phyloP scores from a whole-genome alignment of 2,329 filamentous ascomycete species.

The Teratosphaeria gauchensis region DNA sequence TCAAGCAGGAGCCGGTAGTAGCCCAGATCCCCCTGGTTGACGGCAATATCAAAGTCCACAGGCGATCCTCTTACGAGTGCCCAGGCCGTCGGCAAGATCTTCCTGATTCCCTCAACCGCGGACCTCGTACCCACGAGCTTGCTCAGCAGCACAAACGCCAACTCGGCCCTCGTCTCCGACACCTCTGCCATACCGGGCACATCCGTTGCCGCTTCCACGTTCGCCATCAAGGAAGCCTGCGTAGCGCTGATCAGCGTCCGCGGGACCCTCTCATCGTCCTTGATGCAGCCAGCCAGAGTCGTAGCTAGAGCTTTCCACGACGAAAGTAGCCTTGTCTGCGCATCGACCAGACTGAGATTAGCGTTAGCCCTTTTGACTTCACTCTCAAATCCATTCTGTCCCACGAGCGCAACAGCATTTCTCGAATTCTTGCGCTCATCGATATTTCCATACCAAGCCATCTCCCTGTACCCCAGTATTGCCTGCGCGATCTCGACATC shows the following conservation, averaged over 20 bases:
- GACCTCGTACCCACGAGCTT: conserved; percentile 54
- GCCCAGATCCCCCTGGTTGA: conserved; percentile 47
- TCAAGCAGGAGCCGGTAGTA: conserved; percentile 81
- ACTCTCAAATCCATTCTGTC: conserved; percentile 54
- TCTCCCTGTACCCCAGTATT: conserved; percentile 62
- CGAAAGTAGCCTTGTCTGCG: conserved; percentile 75
- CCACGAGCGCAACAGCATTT: background rate
- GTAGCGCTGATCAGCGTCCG: conserved; percentile 65
- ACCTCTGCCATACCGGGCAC: conserved; percentile 75
- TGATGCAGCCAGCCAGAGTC: conserved; percentile 61
- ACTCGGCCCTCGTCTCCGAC: conserved; percentile 64
- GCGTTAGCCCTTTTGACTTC: conserved; percentile 83
- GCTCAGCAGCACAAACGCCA: conserved; percentile 75
- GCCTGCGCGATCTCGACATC: conserved; percentile 64
- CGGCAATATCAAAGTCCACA: conserved; percentile 50
- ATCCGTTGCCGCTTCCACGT: conserved; percentile 60
- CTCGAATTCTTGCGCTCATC: conserved; percentile 31
- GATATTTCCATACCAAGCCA: conserved; percentile 53
- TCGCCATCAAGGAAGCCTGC: conserved; percentile 67
- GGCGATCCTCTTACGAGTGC: conserved; percentile 46
- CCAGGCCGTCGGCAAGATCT: conserved; percentile 51
- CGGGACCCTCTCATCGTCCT: conserved; percentile 47
- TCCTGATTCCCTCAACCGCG: conserved; percentile 41
- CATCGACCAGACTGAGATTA: conserved; percentile 85
- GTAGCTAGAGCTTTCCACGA: conserved; percentile 83